Evolutionary conservation across 768 basidiomycete species (phyloP), one percentile per base, ranked within the genome.

Genomic region (Tricholoma sp.): DNA sequence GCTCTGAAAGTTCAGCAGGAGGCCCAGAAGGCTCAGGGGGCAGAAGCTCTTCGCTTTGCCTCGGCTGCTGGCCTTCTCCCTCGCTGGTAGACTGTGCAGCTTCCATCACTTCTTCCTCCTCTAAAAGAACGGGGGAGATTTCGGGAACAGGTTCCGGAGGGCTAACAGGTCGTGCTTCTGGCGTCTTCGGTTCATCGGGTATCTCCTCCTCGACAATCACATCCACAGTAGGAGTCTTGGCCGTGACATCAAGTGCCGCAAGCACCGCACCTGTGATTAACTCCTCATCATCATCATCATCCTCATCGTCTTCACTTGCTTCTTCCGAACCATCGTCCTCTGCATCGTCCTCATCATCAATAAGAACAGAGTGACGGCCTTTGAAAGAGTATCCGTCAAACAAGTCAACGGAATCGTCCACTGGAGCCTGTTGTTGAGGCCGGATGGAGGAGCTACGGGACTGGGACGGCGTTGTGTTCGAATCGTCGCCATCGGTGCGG

Each of bases 361-460:
- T 71, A 52, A 92, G 72, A 57, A 94, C 79, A 2, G 91, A 92
- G 71, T 91, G 79, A 15, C 89, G 78, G 9, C 91, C 93, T 70
- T 91, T 92, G 80, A 91, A 97, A 47, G 90, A 92, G 72, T 97
- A 97, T 3, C 93, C 94, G 70, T 94, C 94, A 66, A 95, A 97
- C 31, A 95, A 84, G 68, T 94, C 92, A 15, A 84, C 74, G 24
- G 67, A 72, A 6, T 86, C 80, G 24, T 87, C 83, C 10, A 70
- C 70, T 11, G 63, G 70, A 2, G 73, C 68, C 29, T 53, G 63
- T 44, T 63, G 66, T 33, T 60, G 63, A 20, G 74, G 78, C 17
- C 78, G 81, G 9, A 86, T 79, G 9, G 88, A 89, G 4, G 88
- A 87, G 59, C 87, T 89, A 45, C 89, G 83, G 6, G 88, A 88